Evolutionary conservation across 345 rosid species (phyloP).

Genomic region (Streptanthus diversifolius): DNA sequence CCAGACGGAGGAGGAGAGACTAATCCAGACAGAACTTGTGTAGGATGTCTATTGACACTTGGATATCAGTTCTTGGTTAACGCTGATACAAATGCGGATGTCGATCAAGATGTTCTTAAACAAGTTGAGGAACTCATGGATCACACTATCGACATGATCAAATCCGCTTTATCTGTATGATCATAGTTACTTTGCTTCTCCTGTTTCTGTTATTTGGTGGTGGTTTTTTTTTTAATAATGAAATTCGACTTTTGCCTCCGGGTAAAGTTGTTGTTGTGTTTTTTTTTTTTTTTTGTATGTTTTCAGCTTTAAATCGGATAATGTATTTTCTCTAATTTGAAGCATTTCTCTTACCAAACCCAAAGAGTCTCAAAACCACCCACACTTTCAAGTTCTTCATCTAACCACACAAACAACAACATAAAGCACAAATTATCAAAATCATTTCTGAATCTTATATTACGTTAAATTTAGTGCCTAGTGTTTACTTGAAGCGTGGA

Average conservation of each 20-base stretch:
- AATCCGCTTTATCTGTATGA: constrained; percentile 26
- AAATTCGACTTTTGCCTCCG: too few species aligned
- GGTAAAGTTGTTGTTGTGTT: too few species aligned
- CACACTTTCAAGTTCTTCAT: not conserved
- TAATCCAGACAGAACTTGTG: constrained; percentile 5
- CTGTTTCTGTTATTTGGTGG: not conserved
- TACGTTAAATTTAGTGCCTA: not conserved
- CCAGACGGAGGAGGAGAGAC: constrained; percentile 32
- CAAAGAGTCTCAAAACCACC: not conserved
- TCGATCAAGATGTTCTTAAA: constrained; percentile 27
- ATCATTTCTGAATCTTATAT: not conserved
- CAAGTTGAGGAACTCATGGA: constrained; percentile 38
- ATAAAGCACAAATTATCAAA: too few species aligned
- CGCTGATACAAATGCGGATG: constrained; percentile 33
- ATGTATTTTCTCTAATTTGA: not conserved
- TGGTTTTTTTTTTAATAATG: too few species aligned
- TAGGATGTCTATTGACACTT: constrained; percentile 41
- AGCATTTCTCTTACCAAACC: not conserved
- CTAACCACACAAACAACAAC: not conserved
- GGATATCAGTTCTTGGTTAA: constrained; percentile 49
- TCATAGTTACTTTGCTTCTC: not conserved
- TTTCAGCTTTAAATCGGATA: too few species aligned
- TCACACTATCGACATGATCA: constrained; percentile 44
- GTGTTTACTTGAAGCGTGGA: not conserved
- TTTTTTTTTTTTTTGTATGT: too few species aligned